These are phyloP conservation scores for Fusarium neocosmosporiellum DNA, from an alignment of 2,329 filamentous ascomycete species.

Conservation along the genomic window DNA sequence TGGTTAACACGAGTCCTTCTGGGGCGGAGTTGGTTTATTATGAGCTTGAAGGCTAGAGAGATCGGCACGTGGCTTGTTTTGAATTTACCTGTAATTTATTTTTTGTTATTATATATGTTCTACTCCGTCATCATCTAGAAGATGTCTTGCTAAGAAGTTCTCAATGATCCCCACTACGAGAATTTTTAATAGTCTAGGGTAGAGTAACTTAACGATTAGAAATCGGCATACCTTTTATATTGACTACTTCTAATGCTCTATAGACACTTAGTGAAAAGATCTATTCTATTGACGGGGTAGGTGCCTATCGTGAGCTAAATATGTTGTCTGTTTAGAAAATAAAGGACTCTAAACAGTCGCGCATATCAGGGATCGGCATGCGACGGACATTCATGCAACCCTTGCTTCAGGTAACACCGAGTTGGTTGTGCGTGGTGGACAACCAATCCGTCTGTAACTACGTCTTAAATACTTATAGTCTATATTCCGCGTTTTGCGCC, in stretches of 20 bases:
- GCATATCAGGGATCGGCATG: background rate
- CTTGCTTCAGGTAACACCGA: background rate
- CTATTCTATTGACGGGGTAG: background rate
- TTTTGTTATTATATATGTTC: too few relatives aligned
- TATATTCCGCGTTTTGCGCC: background rate
- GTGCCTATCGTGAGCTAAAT: background rate
- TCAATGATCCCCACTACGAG: too few relatives aligned
- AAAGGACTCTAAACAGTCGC: background rate
- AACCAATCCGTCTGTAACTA: background rate
- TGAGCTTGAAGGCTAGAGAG: background rate
- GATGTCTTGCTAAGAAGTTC: too few relatives aligned
- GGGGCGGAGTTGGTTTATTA: background rate
- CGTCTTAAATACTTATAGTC: background rate
- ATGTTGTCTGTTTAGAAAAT: background rate
- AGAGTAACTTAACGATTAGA: background rate
- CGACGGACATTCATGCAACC: background rate
- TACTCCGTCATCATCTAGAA: too few relatives aligned
- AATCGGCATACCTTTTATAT: too few relatives aligned
- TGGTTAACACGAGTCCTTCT: background rate
- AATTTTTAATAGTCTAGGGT: background rate
- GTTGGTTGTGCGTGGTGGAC: background rate
- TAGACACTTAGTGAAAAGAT: background rate
- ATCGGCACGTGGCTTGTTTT: background rate
- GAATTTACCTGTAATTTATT: background rate
- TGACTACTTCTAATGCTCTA: too few relatives aligned